Evolutionary conservation across 345 rosid genomes (phyloP).

Genomic region (Passiflora organensis): DNA sequence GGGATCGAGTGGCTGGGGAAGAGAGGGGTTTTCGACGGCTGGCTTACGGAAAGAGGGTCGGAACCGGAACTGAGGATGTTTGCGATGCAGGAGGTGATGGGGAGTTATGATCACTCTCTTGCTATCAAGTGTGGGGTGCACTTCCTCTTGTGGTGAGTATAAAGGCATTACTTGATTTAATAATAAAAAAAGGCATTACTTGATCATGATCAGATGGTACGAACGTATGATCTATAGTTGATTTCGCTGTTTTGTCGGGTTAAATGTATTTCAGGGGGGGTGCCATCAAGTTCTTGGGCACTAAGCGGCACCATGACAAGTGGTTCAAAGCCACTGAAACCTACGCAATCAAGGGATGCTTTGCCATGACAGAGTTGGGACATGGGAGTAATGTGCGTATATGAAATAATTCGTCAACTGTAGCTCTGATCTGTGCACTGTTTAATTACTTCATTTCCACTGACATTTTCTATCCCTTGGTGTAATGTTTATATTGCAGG

Average conservation of each 20-base stretch:
- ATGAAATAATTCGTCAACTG: constrained; percentile 9
- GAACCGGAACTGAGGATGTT: constrained; percentile 58
- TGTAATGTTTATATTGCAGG: constrained; percentile 45
- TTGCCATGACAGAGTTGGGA: constrained; percentile 95
- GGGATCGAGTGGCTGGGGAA: constrained; percentile 54
- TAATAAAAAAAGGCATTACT: no score
- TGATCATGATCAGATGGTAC: no score
- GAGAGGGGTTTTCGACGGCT: constrained; percentile 59
- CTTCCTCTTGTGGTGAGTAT: constrained; percentile 61
- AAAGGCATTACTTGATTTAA: neutral
- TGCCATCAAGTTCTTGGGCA: constrained; percentile 75
- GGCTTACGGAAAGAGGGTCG: constrained; percentile 58
- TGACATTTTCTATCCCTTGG: neutral
- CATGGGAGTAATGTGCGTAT: constrained; percentile 93
- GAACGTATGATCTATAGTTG: no score
- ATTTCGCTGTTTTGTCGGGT: neutral
- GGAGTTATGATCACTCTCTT: constrained; percentile 69
- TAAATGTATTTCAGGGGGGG: constrained; percentile 56
- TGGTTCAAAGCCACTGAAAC: no score
- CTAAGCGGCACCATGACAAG: constrained; percentile 82
- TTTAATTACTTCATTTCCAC: neutral
- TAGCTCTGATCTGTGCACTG: constrained; percentile 2
- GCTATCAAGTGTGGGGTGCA: constrained; percentile 79
- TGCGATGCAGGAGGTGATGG: constrained; percentile 50
- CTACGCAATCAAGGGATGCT: no score